A percentile compares a stretch with the other conserved stretches of the same genome.
Evolutionary conservation across 345 rosid genomes (phyloP).

Genomic region (Eucalyptus virginea): DNA sequence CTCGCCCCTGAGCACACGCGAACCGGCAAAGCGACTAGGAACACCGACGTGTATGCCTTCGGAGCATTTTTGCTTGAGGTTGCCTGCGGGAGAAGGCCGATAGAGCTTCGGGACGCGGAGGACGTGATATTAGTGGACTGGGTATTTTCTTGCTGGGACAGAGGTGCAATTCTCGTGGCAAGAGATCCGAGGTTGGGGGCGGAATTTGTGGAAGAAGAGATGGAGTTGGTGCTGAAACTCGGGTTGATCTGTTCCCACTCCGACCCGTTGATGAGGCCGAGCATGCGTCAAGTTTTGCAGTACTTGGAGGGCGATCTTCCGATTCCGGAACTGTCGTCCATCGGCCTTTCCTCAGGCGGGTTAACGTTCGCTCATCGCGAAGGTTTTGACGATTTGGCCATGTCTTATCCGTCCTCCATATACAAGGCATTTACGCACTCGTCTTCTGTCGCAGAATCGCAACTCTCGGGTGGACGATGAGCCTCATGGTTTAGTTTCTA

Average conservation of each 20-base stretch:
- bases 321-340: not conserved
- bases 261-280: constrained; percentile 17
- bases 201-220: constrained; percentile 3
- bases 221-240: constrained; percentile 29
- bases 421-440: not conserved
- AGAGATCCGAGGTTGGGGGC: constrained; percentile 20
- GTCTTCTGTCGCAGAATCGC: not conserved
- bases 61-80: constrained; percentile 36
- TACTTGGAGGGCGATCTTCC: not conserved
- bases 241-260: constrained; percentile 26
- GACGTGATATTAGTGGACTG: constrained; percentile 17
- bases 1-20: constrained; percentile 35
- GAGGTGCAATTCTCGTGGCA: constrained; percentile 10
- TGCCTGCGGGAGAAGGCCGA: constrained; percentile 35
- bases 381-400: not conserved
- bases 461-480: not conserved
- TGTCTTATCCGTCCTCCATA: not conserved
- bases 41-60: constrained; percentile 29
- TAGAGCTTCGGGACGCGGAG: not conserved
- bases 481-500: not conserved
- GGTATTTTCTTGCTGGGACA: constrained; percentile 21
- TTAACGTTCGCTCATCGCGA: not conserved
- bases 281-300: constrained; percentile 9
- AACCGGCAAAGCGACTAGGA: constrained; percentile 24
- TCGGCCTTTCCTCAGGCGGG: not conserved